phyloP scores from a whole-genome alignment of 2,329 filamentous ascomycete genomes.

The Monilinia aucupariae region DNA sequence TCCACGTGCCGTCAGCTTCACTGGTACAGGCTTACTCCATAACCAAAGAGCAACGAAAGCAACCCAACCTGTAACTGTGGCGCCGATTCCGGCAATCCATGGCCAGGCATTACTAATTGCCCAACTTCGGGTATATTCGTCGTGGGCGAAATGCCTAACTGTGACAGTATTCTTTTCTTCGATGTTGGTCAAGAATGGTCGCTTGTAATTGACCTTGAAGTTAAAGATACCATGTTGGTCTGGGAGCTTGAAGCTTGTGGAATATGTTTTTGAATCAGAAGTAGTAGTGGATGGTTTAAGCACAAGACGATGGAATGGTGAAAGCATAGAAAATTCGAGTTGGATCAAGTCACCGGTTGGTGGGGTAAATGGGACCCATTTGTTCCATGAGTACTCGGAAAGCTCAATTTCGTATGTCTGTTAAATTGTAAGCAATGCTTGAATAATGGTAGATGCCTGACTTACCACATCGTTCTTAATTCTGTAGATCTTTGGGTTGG shows the following conservation, averaged over 20 bases:
- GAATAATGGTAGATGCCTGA: slow-evolving; percentile 33
- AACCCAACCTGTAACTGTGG: slow-evolving; percentile 78
- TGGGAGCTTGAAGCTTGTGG: slow-evolving; percentile 71
- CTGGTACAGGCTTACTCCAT: slow-evolving; percentile 57
- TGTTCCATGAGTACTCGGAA: slow-evolving; percentile 74
- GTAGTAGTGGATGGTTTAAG: slow-evolving; percentile 56
- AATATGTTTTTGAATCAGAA: slow-evolving; percentile 66
- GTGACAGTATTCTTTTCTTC: slow-evolving; percentile 95
- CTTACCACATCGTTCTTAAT: slow-evolving; percentile 95
- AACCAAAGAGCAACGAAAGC: slow-evolving; percentile 85
- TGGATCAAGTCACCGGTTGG: slow-evolving; percentile 70
- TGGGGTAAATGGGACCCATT: slow-evolving; percentile 68
- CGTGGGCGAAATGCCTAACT: slow-evolving; percentile 92
- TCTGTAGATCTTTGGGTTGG: slow-evolving; percentile 85
- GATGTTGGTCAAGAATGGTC: slow-evolving; percentile 80
- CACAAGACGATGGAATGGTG: slow-evolving; percentile 85
- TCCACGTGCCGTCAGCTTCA: slow-evolving; percentile 30
- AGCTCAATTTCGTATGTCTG: slow-evolving; percentile 58
- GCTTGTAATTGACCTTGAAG: slow-evolving; percentile 95
- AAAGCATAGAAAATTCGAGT: slow-evolving; percentile 98
- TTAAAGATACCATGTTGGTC: slow-evolving; percentile 99
- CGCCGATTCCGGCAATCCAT: slow-evolving; percentile 84
- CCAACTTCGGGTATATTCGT: slow-evolving; percentile 91
- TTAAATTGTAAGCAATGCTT: slow-evolving; percentile 18
- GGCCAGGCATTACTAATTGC: slow-evolving; percentile 88